These are phyloP conservation scores for Geranomyces variabilis DNA, from an alignment of 192 early-diverging fungal genomes.

Conservation along the genomic window DNA sequence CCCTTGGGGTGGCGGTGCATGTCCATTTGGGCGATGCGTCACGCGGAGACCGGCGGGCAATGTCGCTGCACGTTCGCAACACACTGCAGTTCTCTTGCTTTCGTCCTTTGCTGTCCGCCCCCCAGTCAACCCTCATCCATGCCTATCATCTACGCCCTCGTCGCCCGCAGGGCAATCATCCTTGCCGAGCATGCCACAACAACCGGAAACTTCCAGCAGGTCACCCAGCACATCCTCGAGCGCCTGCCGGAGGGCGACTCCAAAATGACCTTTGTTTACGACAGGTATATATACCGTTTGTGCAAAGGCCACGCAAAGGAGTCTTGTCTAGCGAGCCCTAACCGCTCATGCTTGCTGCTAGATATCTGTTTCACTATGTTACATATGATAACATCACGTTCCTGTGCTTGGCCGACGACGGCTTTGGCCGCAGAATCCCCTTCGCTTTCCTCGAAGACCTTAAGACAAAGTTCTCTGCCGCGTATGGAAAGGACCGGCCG, in stretches of 20 bases:
- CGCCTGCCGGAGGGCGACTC: constrained; percentile 90
- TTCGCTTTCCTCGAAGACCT: constrained; percentile 91
- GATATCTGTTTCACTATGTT: constrained; percentile 92
- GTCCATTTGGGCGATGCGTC: too few relatives aligned
- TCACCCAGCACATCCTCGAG: constrained; percentile 84
- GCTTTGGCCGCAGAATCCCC: constrained; percentile 76
- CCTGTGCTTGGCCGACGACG: constrained; percentile 83
- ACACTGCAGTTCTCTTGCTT: too few relatives aligned
- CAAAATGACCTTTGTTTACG: constrained; percentile 91
- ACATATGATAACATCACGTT: constrained; percentile 78
- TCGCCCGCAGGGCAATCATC: constrained; percentile 74
- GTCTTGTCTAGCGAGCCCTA: background rate
- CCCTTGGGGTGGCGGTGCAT: too few relatives aligned
- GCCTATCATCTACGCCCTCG: constrained; percentile 82
- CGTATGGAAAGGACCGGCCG: constrained; percentile 56
- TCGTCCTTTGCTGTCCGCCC: too few relatives aligned
- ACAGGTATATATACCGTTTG: constrained; percentile 53
- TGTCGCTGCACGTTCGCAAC: too few relatives aligned
- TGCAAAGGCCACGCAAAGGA: constrained; percentile 1
- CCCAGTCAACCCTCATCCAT: too few relatives aligned
- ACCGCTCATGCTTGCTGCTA: constrained; percentile 29
- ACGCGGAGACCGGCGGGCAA: too few relatives aligned
- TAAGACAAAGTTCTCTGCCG: constrained; percentile 63
- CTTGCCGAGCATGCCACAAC: constrained; percentile 83
- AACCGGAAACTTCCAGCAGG: constrained; percentile 72